These are phyloP conservation scores for Tremella fuciformis DNA, from an alignment of 768 basidiomycete genomes.

Conservation along the genomic window DNA sequence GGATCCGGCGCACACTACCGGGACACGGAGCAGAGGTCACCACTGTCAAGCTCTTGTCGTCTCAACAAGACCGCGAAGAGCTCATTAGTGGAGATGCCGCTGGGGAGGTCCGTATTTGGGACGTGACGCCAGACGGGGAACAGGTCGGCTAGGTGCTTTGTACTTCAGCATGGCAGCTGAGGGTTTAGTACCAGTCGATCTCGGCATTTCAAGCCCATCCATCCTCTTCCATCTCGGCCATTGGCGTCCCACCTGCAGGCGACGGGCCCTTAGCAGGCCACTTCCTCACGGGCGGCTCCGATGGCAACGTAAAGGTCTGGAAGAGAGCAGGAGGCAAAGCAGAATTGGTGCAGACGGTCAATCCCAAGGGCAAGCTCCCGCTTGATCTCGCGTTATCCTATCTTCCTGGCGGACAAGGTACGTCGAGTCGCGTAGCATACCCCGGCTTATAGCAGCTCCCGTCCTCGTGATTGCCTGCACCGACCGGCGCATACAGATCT, in stretches of 20 bases:
- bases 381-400: slow-evolving; percentile 64
- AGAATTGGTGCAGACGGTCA: slow-evolving; percentile 59
- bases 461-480: slow-evolving; percentile 78
- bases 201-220: slow-evolving; percentile 62
- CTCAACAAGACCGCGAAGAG: slow-evolving; percentile 31
- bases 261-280: slow-evolving; percentile 37
- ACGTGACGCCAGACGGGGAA: slow-evolving; percentile 11
- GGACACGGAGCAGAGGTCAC: slow-evolving; percentile 75
- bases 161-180: slow-evolving; percentile 29
- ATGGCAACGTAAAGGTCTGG: slow-evolving; percentile 77
- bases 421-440: slow-evolving; percentile 7
- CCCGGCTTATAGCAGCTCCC: slow-evolving; percentile 55
- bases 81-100: slow-evolving; percentile 73
- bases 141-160: slow-evolving; percentile 11
- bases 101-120: slow-evolving; percentile 69
- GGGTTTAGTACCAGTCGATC: slow-evolving; percentile 28
- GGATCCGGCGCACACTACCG: slow-evolving; percentile 67
- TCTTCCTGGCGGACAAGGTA: slow-evolving; percentile 71
- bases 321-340: slow-evolving; percentile 46
- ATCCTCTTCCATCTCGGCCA: slow-evolving; percentile 63
- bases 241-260: slow-evolving; percentile 55
- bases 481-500: slow-evolving; percentile 73
- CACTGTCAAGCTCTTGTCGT: slow-evolving; percentile 59
- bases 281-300: slow-evolving; percentile 77
- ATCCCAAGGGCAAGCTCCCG: slow-evolving; percentile 68